A percentile compares a stretch with the other conserved stretches of the same genome.
phyloP scores from a whole-genome alignment of 1,284 basidiomycete species.

The Fomitiporia mediterranea region DNA sequence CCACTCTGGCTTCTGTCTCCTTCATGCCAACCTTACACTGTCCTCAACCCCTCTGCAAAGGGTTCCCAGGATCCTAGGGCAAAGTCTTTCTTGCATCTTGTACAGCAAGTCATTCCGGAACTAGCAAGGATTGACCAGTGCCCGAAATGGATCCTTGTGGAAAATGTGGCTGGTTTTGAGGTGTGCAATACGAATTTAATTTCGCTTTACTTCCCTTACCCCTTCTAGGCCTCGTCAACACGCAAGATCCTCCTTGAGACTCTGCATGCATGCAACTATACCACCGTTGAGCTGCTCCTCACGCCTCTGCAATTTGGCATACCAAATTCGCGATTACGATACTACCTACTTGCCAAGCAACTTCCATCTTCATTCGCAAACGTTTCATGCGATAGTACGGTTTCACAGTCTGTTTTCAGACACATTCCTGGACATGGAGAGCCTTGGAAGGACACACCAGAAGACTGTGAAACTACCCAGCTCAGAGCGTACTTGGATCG shows the following conservation, averaged over 20 bases:
- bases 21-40: conserved; percentile 76
- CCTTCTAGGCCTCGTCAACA: conserved; percentile 58
- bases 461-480: conserved; percentile 23
- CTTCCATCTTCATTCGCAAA: conserved; percentile 34
- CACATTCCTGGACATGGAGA: conserved; percentile 45
- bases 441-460: conserved; percentile 41
- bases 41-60: conserved; percentile 66
- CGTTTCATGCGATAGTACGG: conserved; percentile 13
- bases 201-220: background rate
- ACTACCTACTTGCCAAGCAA: conserved; percentile 68
- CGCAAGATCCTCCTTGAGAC: conserved; percentile 46
- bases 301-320: conserved; percentile 73
- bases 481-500: conserved; percentile 47
- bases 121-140: conserved; percentile 40
- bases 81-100: conserved; percentile 65
- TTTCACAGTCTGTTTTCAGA: conserved; percentile 35
- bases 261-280: conserved; percentile 50
- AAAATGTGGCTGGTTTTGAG: conserved; percentile 80
- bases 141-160: conserved; percentile 58
- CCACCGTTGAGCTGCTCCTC: conserved; percentile 55
- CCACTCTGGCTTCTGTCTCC: conserved; percentile 72
- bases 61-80: conserved; percentile 69
- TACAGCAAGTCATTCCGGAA: conserved; percentile 59
- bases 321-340: conserved; percentile 73
- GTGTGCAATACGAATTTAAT: conserved; percentile 34